These are phyloP conservation scores for Westerdykella sp. DNA, from an alignment of 2,329 filamentous ascomycete genomes.

Conservation along the genomic window DNA sequence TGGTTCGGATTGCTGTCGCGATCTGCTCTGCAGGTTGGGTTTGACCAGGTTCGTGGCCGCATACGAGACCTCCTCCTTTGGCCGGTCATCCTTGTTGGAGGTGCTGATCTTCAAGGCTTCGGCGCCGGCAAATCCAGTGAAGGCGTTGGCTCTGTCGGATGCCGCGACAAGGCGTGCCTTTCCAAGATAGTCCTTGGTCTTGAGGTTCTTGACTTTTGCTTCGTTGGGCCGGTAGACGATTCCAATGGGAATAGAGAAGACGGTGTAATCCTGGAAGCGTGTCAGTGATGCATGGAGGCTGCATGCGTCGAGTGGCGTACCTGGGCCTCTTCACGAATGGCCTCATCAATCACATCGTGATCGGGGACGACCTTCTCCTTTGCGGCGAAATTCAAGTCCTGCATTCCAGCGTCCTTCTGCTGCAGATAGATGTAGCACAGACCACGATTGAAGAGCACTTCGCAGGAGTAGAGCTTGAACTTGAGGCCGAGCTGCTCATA, in stretches of 20 bases:
- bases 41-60: constrained; percentile 91
- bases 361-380: constrained; percentile 96
- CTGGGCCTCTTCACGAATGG: constrained; percentile 87
- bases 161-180: constrained; percentile 92
- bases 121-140: constrained; percentile 72
- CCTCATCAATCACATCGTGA: constrained; percentile 97
- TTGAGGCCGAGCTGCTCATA: constrained; percentile 93
- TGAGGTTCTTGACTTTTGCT: constrained; percentile 95
- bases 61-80: constrained; percentile 78
- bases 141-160: constrained; percentile 72
- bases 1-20: constrained; percentile 77
- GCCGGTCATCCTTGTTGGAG: constrained; percentile 69
- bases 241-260: constrained; percentile 95
- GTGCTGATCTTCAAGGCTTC: constrained; percentile 65
- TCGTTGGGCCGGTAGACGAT: constrained; percentile 94
- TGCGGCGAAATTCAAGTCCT: constrained; percentile 82
- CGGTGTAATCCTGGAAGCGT: constrained; percentile 73
- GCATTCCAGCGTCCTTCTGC: constrained; percentile 82
- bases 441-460: constrained; percentile 94
- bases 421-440: constrained; percentile 96
- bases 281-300: constrained; percentile 19
- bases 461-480: constrained; percentile 95
- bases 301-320: constrained; percentile 42
- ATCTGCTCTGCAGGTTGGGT: constrained; percentile 68
- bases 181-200: constrained; percentile 94